Evolutionary conservation across 2,329 filamentous ascomycete species (phyloP), one percentile per base, ranked within the genome.

Genomic region (Botrytis fabae): DNA sequence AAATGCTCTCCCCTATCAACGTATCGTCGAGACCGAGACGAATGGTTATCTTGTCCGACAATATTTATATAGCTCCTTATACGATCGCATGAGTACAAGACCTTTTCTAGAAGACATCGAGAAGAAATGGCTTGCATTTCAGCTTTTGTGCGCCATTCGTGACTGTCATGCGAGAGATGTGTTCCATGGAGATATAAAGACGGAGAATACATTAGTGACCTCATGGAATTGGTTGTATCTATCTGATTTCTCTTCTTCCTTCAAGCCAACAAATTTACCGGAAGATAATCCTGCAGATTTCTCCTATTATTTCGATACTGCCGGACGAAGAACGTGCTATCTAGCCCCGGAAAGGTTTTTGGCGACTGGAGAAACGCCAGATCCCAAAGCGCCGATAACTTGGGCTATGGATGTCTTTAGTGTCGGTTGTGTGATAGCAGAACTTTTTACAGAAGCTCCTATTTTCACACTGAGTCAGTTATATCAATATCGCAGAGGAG

Each of bases 391-490:
- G 79, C 90, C 87, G 7, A 84, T 92, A 70, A 92, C 90, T 65
- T 98, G 95, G 95, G 95, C 96, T 54, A 99, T 99, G 97, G 96
- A 99, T 81, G 92, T 99, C 51, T 99, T 99, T 84, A 98, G 96
- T 82, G 92, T 92, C 35, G 96, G 96, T 12, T 99, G 97, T 81
- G 95, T 98, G 57, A 97, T 99, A 79, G 96, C 96, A 1, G 96
- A 99, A 82, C 86, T 99, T 54, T 98, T 99, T 77, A 88, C 98
- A 9, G 96, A 99, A 83, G 89, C 94, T 0, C 95, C 97, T 14
- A 95, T 98, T n/a, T 98, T 99, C 83, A 97, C 91, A n/a, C 87
- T 99, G 18, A 97, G 94, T 78, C 95, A 98, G 82, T 88, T 99
- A 70, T 98, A 95, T 85, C 95, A 95, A 80, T 99, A 98, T 80